Percentiles rank a stretch among this genome's conserved stretches.
Evolutionary conservation across 768 basidiomycete genomes (phyloP).

Genomic region (Amanita pseudoporphyria): DNA sequence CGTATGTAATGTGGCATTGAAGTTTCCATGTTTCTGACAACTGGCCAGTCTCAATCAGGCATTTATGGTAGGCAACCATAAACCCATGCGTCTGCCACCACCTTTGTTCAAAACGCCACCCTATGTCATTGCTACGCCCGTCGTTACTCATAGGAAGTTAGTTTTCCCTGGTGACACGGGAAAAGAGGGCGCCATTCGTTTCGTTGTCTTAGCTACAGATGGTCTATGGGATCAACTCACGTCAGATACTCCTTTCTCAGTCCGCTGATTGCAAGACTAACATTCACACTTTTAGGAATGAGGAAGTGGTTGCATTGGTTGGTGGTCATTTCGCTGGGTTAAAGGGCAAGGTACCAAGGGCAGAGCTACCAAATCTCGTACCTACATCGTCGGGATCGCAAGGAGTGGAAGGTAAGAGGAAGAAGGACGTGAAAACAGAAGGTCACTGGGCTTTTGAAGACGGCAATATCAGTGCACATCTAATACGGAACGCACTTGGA

Average conservation of each 20-base stretch:
- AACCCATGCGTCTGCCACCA: conserved; percentile 50
- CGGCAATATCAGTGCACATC: conserved; percentile 68
- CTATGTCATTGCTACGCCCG: conserved; percentile 83
- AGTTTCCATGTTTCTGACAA: neutral
- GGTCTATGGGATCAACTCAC: conserved; percentile 67
- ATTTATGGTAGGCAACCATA: conserved; percentile 56
- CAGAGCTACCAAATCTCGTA: conserved; percentile 43
- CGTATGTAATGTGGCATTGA: conserved; percentile 31
- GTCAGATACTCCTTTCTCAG: conserved; percentile 16
- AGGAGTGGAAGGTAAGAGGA: conserved; percentile 58
- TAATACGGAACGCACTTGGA: conserved; percentile 91
- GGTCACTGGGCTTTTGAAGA: conserved; percentile 75
- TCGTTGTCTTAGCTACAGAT: conserved; percentile 87
- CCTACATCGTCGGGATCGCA: conserved; percentile 43
- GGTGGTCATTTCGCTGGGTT: conserved; percentile 72
- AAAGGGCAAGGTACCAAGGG: conserved; percentile 53
- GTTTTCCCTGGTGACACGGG: conserved; percentile 33
- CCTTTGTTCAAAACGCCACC: conserved; percentile 74
- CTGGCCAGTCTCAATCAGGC: conserved; percentile 37
- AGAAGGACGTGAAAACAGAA: conserved; percentile 23
- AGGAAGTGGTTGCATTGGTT: conserved; percentile 82
- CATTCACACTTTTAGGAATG: conserved; percentile 39
- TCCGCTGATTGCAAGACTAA: neutral
- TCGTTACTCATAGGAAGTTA: conserved; percentile 69
- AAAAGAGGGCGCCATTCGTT: conserved; percentile 40